Evolutionary conservation across 2,329 filamentous ascomycete species (phyloP), one percentile per base, ranked within the genome.

Genomic region (Aspergillus fijiensis): DNA sequence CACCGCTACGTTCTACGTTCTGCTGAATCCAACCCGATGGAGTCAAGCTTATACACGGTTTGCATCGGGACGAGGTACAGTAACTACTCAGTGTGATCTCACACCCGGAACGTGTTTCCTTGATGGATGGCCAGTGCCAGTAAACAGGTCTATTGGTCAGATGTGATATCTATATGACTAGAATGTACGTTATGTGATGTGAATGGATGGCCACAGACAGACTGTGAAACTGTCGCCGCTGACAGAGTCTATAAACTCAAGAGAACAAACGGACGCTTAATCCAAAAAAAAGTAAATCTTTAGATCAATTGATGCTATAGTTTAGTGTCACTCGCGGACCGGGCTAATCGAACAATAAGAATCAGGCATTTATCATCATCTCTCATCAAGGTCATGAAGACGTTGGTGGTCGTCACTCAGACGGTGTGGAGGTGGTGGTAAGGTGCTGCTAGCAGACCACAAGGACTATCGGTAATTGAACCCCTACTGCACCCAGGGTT

Each of bases 331-430:
- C 65, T 72, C 51, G 69, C 51, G 57, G 59, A 65, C 62, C 61
- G 61, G 68, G 72, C 71, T 74, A 74, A 74, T 72, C 55, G 62
- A 71, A 71, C 64, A 70, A 60, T 53, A 62, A 62, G 51, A 68
- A 70, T 65, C 64, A 73, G 68, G 72, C 70, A 74, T 74, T 73
- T 73, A 74, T 76, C 74, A 76, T 77, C 74, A 77, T 77, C 75
- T 75, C 74, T 77, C 75, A 76, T 77, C 74, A 77, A 68, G 71
- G 74, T 76, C 74, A 68, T 77, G 62, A 76, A 75, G 73, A 66
- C 65, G 63, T 52, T 48, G 58, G 58, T 63, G 63, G 39, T 63
- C 60, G 65, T 67, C 65, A 65, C 64, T 64, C 57, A 65, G 66
- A 75, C 74, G 70, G 73, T 76, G 71, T 76, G 64, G 72, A 74